Conservation (phyloP, 1,284 basidiomycete species). For the Somion occarium region DNA sequence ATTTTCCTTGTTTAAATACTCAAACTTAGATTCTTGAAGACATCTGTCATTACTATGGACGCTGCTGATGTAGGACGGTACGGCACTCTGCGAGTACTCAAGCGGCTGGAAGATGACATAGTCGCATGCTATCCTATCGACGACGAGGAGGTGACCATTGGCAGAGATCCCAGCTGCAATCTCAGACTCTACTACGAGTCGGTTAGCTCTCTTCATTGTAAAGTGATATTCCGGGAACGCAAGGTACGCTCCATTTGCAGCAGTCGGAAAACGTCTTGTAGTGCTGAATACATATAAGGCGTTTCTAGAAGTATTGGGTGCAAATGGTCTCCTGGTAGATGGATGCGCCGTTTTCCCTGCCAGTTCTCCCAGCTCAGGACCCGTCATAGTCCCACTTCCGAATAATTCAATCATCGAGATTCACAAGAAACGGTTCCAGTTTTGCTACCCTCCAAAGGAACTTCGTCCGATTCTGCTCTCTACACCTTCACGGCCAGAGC, state of each 20-base stretch:
- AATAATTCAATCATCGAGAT: slow-evolving; percentile 66
- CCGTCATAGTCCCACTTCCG: slow-evolving; percentile 53
- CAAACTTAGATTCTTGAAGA: too few species aligned
- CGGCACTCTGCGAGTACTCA: slow-evolving; percentile 59
- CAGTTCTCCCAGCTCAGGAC: slow-evolving; percentile 26
- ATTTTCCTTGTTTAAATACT: too few species aligned
- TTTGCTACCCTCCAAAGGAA: slow-evolving; percentile 69
- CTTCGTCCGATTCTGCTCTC: slow-evolving; percentile 51
- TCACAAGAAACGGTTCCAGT: slow-evolving; percentile 61
- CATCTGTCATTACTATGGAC: slow-evolving; percentile 32
- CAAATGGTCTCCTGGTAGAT: slow-evolving; percentile 53
- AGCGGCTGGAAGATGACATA: slow-evolving; percentile 38
- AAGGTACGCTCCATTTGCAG: slow-evolving; percentile 38
- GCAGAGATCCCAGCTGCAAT: slow-evolving; percentile 55
- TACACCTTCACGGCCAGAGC: slow-evolving; percentile 33
- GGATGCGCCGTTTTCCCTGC: slow-evolving; percentile 54
- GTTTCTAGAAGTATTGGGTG: slow-evolving; percentile 57
- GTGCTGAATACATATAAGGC: slow-evolving; percentile 36
- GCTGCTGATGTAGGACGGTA: slow-evolving; percentile 49
- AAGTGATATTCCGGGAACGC: slow-evolving; percentile 57
- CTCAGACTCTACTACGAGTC: slow-evolving; percentile 64
- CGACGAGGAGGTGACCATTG: slow-evolving; percentile 60
- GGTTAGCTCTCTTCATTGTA: slow-evolving; percentile 59
- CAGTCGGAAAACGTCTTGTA: not conserved
- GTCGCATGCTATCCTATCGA: slow-evolving; percentile 70